These are phyloP conservation scores for Priceomyces melissophilus DNA, from an alignment of 805 yeast species.

Conservation along the genomic window DNA sequence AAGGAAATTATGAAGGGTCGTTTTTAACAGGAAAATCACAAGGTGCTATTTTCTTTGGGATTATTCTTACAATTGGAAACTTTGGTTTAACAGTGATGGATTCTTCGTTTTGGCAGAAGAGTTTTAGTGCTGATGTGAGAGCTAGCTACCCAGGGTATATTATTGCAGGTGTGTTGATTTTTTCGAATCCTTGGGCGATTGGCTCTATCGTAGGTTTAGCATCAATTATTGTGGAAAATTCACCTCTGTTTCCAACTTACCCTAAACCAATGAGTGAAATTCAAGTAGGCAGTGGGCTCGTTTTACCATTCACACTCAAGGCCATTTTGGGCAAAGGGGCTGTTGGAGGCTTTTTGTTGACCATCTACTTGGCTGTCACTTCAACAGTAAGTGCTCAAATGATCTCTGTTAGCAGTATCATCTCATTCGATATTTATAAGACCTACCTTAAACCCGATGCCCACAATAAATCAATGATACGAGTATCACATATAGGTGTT, in stretches of 20 bases:
- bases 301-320: slow-evolving; percentile 27
- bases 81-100: slow-evolving; percentile 38
- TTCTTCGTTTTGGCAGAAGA: slow-evolving; percentile 39
- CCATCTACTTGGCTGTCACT: slow-evolving; percentile 38
- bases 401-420: slow-evolving; percentile 37
- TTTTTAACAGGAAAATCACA: slow-evolving; percentile 32
- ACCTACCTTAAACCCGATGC: slow-evolving; percentile 42
- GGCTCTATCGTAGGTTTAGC: slow-evolving; percentile 35
- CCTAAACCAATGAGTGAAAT: slow-evolving; percentile 25
- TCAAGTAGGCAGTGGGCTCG: slow-evolving; percentile 29
- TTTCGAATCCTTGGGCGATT: slow-evolving; percentile 33
- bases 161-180: slow-evolving; percentile 29
- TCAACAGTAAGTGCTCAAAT: slow-evolving; percentile 41
- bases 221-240: slow-evolving; percentile 23
- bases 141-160: slow-evolving; percentile 38
- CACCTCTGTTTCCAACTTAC: slow-evolving; percentile 27
- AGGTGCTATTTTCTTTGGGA: slow-evolving; percentile 32
- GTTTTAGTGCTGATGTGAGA: slow-evolving; percentile 31
- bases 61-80: slow-evolving; percentile 33
- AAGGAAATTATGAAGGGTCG: slow-evolving; percentile 34
- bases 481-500: slow-evolving; percentile 42
- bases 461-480: slow-evolving; percentile 37
- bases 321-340: slow-evolving; percentile 30
- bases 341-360: slow-evolving; percentile 28
- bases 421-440: slow-evolving; percentile 47